These are phyloP conservation scores for Zygoascus biomembranicola DNA, from an alignment of 805 yeast genomes.

Conservation along the genomic window DNA sequence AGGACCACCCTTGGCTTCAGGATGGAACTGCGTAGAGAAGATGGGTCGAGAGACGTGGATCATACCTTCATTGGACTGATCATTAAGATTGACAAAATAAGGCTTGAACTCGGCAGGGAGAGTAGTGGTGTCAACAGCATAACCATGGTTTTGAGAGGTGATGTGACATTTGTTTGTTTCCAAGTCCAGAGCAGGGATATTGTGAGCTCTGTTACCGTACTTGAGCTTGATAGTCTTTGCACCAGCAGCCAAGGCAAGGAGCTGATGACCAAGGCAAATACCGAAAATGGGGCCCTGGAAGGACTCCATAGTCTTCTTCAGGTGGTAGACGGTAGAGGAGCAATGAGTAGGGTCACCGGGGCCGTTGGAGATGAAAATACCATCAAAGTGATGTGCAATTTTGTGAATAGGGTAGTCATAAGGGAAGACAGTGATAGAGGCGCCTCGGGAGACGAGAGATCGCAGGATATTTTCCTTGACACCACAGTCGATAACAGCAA, in stretches of 20 bases:
- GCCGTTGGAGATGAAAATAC: constrained; percentile 89
- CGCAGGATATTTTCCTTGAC: constrained; percentile 95
- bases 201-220: constrained; percentile 98
- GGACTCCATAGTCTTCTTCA: constrained; percentile 61
- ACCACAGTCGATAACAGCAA: constrained; percentile 96
- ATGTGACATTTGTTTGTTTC: constrained; percentile 91
- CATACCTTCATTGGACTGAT: constrained; percentile 97
- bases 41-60: constrained; percentile 79
- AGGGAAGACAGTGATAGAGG: constrained; percentile 93
- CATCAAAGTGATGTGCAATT: constrained; percentile 87
- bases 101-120: constrained; percentile 73
- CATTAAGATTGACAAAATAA: constrained; percentile 88
- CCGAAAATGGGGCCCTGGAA: constrained; percentile 87
- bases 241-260: constrained; percentile 90
- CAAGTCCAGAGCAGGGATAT: constrained; percentile 90
- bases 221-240: constrained; percentile 88
- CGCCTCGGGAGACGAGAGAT: constrained; percentile 90
- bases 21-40: constrained; percentile 96
- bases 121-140: constrained; percentile 82
- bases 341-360: constrained; percentile 98
- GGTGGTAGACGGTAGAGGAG: constrained; percentile 62
- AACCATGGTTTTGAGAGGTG: constrained; percentile 98
- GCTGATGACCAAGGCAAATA: constrained; percentile 95
- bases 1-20: constrained; percentile 99
- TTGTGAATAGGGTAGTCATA: constrained; percentile 89